Evolutionary conservation across 108 stramenopile genomes (phyloP), one percentile per base, ranked within the genome.

Genomic region (Nannochloropsis granulata): DNA sequence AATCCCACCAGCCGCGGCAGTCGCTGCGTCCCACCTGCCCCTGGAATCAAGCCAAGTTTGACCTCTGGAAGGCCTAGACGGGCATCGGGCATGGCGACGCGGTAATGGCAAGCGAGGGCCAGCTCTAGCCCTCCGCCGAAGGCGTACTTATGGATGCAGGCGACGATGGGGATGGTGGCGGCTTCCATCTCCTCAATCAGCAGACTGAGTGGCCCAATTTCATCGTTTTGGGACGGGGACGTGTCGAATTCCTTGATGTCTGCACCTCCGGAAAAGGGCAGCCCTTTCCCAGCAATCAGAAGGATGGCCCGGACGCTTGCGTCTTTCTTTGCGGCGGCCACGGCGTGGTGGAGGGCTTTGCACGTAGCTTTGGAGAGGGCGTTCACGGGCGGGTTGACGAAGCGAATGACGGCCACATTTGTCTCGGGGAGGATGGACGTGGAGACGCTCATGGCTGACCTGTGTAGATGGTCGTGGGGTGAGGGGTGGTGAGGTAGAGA

Each of bases 1-100:
- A 94, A 89, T 12, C 92, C 93, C 79, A 95, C 92, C 79, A 97
- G 88, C 56, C 97, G 90, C 13, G 97, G 95, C 79, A 99, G 93
- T 42, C 97, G 95, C 89, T 99, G 98, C 8, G 98, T 98, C 13
- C 96, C 98, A 12, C 97, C 97, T 0, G 96, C 98, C 23, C 96
- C 95, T 25, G 88, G 88, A 14, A 89, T 13, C 24, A 89, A 81
- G 8, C 88, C 88, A 44, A 89, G 81, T 24, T 88, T 84, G 24
- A 89, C 81, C 82, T 89, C 88, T 13, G 88, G 88, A 43, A 89
- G 43, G 25, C 88, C 88, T 14, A 89, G 43, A 19, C 25, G 85
- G 19, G 87, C 88, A 21, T 21, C 82, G 25, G 87, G 84, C 34
- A 87, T 81, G 43, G 88, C 87, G 23, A 88, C 87, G 19, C 88